These are phyloP conservation scores for Monosporascus cannonballus DNA, from an alignment of 2,329 filamentous ascomycete species.

Conservation along the genomic window DNA sequence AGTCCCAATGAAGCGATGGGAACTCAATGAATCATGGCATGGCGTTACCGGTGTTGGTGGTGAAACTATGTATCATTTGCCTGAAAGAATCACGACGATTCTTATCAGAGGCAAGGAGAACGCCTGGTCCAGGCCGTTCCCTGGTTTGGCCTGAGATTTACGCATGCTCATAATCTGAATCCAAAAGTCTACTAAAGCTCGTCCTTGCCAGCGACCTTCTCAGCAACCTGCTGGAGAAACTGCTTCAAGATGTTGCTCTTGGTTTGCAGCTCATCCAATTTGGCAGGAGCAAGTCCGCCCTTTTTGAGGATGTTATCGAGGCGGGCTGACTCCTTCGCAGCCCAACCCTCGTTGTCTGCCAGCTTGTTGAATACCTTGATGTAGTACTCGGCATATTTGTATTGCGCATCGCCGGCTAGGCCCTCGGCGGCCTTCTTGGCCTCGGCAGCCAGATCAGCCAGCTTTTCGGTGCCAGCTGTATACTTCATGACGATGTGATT, in stretches of 20 bases:
- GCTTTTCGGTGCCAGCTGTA: conserved; percentile 49
- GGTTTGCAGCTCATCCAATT: conserved; percentile 80
- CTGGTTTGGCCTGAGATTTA: neutral
- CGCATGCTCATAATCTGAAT: neutral
- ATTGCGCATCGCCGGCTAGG: conserved; percentile 54
- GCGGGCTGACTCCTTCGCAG: conserved; percentile 76
- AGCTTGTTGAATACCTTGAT: conserved; percentile 86
- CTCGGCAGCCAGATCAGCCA: conserved; percentile 62
- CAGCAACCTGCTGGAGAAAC: conserved; percentile 59
- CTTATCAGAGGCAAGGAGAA: neutral
- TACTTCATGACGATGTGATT: conserved; percentile 73
- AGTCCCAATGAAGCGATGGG: conserved; percentile 22
- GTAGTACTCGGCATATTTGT: conserved; percentile 91
- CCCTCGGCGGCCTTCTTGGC: conserved; percentile 63
- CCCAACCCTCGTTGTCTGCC: conserved; percentile 69
- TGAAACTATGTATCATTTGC: conserved; percentile 1
- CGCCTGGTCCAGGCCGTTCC: neutral
- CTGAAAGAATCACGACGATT: conserved; percentile 3
- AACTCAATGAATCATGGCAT: conserved; percentile 4
- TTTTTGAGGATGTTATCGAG: conserved; percentile 77
- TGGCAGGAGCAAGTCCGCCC: conserved; percentile 76
- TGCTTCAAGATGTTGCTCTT: conserved; percentile 83
- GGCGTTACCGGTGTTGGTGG: conserved; percentile 16
- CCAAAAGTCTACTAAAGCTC: conserved; percentile 40
- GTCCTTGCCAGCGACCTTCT: conserved; percentile 55